Conservation (phyloP, 2,329 filamentous ascomycete genomes). For the Pseudogymnoascus sp. region DNA sequence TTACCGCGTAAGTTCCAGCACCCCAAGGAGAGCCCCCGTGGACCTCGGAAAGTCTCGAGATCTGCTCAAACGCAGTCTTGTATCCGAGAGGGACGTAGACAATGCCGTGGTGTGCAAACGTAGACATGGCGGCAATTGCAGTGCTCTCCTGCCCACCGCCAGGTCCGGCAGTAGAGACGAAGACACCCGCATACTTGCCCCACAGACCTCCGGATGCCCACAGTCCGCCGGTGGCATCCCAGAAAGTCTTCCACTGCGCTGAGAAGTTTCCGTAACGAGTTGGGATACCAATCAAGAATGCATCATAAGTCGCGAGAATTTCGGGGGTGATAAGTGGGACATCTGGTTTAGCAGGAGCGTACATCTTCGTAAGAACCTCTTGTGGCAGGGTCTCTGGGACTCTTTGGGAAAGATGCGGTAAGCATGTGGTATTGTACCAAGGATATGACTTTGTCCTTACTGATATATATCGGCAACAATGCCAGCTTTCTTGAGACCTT, state of each 20-base stretch:
- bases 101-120: conserved; percentile 86
- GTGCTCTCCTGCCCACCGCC: conserved; percentile 95
- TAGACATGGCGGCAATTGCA: conserved; percentile 71
- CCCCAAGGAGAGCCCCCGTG: conserved; percentile 89
- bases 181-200: conserved; percentile 87
- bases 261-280: conserved; percentile 97
- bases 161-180: conserved; percentile 75
- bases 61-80: conserved; percentile 64
- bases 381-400: conserved; percentile 78
- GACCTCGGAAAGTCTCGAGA: conserved; percentile 69
- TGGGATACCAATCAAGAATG: conserved; percentile 86
- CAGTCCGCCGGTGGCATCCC: conserved; percentile 78
- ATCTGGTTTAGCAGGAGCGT: conserved; percentile 71
- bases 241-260: conserved; percentile 88
- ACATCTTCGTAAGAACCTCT: conserved; percentile 84
- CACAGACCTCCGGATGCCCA: conserved; percentile 71
- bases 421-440: conserved; percentile 12
- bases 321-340: conserved; percentile 55
- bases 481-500: conserved; percentile 80
- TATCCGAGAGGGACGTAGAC: conserved; percentile 95
- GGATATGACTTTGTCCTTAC: conserved; percentile 37
- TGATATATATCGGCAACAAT: conserved; percentile 77
- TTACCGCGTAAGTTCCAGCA: conserved; percentile 78
- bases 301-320: conserved; percentile 71
- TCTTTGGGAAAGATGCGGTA: conserved; percentile 32